Conservation (phyloP, 2,329 filamentous ascomycete genomes). For the Fonsecaea erecta region DNA sequence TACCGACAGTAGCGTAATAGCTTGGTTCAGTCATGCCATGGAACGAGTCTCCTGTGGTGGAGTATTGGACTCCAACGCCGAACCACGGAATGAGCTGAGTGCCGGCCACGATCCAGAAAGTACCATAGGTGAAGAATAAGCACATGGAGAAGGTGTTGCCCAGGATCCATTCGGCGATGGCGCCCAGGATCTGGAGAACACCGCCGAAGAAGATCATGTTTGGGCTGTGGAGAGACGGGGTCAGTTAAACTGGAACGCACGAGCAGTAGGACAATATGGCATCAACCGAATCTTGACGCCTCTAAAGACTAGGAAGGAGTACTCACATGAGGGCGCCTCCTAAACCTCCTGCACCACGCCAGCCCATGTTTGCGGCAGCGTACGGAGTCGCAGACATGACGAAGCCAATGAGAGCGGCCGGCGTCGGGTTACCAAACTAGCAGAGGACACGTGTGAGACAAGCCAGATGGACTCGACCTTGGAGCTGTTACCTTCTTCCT, state of each 20-base stretch:
- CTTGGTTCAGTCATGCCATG: slow-evolving; percentile 17
- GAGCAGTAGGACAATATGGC: not conserved
- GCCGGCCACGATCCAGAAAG: slow-evolving; percentile 55
- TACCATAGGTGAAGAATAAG: slow-evolving; percentile 54
- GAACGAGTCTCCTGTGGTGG: slow-evolving; percentile 8
- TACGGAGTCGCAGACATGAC: slow-evolving; percentile 23
- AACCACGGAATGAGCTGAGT: slow-evolving; percentile 21
- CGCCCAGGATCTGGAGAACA: slow-evolving; percentile 39
- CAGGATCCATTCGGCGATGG: slow-evolving; percentile 42
- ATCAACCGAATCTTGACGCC: not conserved
- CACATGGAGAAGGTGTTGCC: slow-evolving; percentile 60
- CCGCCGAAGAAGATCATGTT: slow-evolving; percentile 42
- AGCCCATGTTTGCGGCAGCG: slow-evolving; percentile 50
- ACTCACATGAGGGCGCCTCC: slow-evolving; percentile 37
- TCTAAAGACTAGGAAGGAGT: not conserved
- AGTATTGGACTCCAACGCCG: slow-evolving; percentile 18
- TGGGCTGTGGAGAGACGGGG: slow-evolving; percentile 39
- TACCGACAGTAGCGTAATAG: slow-evolving; percentile 27
- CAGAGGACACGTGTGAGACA: slow-evolving; percentile 47
- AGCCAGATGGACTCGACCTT: slow-evolving; percentile 46
- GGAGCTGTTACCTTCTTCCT: slow-evolving; percentile 37
- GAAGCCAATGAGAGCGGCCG: slow-evolving; percentile 25
- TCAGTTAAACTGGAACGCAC: not conserved
- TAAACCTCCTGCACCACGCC: slow-evolving; percentile 59
- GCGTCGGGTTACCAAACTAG: slow-evolving; percentile 52